Percentiles rank a stretch among this genome's conserved stretches.
These are phyloP conservation scores for Xanthoparmelia taractica DNA, from an alignment of 495 filamentous ascomycete species.

Conservation along the genomic window DNA sequence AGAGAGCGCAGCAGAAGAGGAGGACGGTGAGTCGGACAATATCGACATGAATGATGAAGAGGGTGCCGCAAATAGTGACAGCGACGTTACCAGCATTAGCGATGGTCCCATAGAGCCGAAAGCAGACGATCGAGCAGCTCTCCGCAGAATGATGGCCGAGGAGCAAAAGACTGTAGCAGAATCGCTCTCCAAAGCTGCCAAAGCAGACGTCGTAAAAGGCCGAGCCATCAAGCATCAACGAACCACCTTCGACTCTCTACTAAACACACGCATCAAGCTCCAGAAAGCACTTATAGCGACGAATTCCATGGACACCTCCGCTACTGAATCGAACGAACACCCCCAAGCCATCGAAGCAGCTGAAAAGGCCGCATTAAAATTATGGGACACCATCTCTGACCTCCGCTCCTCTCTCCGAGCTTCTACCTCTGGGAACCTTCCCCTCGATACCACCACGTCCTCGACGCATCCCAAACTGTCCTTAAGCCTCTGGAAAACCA, in stretches of 20 bases:
- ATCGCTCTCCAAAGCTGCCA: slow-evolving; percentile 63
- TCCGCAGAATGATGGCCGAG: slow-evolving; percentile 61
- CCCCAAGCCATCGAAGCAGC: slow-evolving; percentile 56
- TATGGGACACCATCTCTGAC: slow-evolving; percentile 76
- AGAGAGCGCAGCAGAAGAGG: slow-evolving; percentile 17
- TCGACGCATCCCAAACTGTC: slow-evolving; percentile 34
- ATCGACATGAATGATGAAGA: slow-evolving; percentile 28
- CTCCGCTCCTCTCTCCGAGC: slow-evolving; percentile 51
- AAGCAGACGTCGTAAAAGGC: slow-evolving; percentile 77
- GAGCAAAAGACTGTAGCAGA: slow-evolving; percentile 62
- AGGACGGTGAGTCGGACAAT: slow-evolving; percentile 17
- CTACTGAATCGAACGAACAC: slow-evolving; percentile 28
- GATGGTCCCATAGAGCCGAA: slow-evolving; percentile 40
- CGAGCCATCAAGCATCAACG: slow-evolving; percentile 75
- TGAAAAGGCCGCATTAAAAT: slow-evolving; percentile 75
- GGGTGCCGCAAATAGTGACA: slow-evolving; percentile 24
- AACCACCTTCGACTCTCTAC: slow-evolving; percentile 73
- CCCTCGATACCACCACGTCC: slow-evolving; percentile 37
- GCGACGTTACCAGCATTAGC: slow-evolving; percentile 30
- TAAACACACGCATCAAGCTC: slow-evolving; percentile 80
- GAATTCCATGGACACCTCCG: slow-evolving; percentile 51
- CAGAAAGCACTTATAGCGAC: slow-evolving; percentile 80
- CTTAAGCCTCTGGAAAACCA: slow-evolving; percentile 63
- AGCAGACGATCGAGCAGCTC: slow-evolving; percentile 45
- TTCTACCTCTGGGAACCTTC: slow-evolving; percentile 31